A percentile compares a stretch with the other conserved stretches of the same genome.
phyloP scores from a whole-genome alignment of 2,329 filamentous ascomycete species.

The Trichoderma cornu-damae region DNA sequence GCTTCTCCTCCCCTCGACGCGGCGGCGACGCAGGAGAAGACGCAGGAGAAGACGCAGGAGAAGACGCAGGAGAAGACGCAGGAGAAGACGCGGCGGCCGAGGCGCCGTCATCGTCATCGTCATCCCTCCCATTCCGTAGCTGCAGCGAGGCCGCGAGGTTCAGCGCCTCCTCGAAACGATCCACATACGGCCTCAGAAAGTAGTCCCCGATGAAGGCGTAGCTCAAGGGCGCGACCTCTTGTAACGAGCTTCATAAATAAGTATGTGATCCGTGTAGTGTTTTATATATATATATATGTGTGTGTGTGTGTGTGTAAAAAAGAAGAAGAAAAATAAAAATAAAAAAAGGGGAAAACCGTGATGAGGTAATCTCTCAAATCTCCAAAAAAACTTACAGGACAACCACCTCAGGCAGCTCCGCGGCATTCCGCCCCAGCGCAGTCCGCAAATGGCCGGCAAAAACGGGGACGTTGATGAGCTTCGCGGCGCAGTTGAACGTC shows the following conservation, averaged over 20 bases:
- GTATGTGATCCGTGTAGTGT: too few relatives aligned
- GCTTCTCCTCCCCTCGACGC: too few relatives aligned
- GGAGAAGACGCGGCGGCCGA: conserved; percentile 10
- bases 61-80: conserved; percentile 14
- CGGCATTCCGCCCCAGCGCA: conserved; percentile 48
- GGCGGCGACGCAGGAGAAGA: too few relatives aligned
- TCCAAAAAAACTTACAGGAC: conserved; percentile 54
- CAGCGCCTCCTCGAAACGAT: conserved; percentile 65
- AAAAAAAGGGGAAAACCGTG: background rate
- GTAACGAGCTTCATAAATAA: conserved; percentile 58
- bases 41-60: conserved; percentile 3
- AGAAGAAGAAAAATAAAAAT: background rate
- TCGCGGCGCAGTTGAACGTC: conserved; percentile 84
- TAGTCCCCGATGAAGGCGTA: conserved; percentile 82
- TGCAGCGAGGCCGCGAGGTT: conserved; percentile 56
- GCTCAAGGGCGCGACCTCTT: conserved; percentile 83
- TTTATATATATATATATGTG: too few relatives aligned
- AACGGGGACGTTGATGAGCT: conserved; percentile 60
- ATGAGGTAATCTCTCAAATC: background rate
- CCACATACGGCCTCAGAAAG: conserved; percentile 70
- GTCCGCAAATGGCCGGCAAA: conserved; percentile 67
- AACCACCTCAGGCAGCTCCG: conserved; percentile 48
- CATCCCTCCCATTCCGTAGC: conserved; percentile 23
- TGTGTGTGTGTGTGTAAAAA: too few relatives aligned
- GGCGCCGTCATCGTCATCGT: conserved; percentile 19